Percentiles rank a stretch among this genome's conserved stretches.
These are phyloP conservation scores for Globisporangium nunn DNA, from an alignment of 352 stramenopile genomes.

Conservation along the genomic window DNA sequence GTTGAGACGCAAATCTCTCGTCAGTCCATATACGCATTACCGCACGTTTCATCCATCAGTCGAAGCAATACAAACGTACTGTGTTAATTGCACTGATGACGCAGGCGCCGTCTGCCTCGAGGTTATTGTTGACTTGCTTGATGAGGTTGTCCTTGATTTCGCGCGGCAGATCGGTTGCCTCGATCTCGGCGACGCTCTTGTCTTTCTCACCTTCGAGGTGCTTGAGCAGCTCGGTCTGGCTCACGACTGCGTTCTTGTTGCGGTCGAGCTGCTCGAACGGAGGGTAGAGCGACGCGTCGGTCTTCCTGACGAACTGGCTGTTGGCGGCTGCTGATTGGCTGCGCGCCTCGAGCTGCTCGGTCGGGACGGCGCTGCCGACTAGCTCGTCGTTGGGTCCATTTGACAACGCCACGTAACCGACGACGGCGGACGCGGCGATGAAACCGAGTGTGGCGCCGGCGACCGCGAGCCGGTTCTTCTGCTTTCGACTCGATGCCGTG, in stretches of 20 bases:
- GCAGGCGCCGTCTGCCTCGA: conserved; percentile 24
- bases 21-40: not conserved
- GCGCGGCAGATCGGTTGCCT: conserved; percentile 19
- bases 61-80: conserved; percentile 15
- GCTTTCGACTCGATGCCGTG: conserved; percentile 14
- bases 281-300: not conserved
- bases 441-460: conserved; percentile 30
- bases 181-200: conserved; percentile 19
- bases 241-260: conserved; percentile 24
- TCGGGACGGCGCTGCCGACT: conserved; percentile 6
- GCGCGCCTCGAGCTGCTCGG: conserved; percentile 22
- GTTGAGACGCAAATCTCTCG: not conserved
- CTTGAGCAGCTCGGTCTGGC: conserved; percentile 28
- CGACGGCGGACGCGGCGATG: conserved; percentile 27
- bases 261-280: conserved; percentile 18
- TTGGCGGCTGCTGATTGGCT: conserved; percentile 14
- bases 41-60: too few relatives aligned
- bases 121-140: conserved; percentile 32
- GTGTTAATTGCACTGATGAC: conserved; percentile 30
- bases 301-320: conserved; percentile 14
- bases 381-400: conserved; percentile 1
- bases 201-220: conserved; percentile 21
- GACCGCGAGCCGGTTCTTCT: conserved; percentile 38
- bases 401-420: conserved; percentile 34
- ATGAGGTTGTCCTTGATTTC: conserved; percentile 31